Evolutionary conservation across 495 filamentous ascomycete species (phyloP), one percentile per base, ranked within the genome.

Genomic region (Lasiosphaeria ovina): DNA sequence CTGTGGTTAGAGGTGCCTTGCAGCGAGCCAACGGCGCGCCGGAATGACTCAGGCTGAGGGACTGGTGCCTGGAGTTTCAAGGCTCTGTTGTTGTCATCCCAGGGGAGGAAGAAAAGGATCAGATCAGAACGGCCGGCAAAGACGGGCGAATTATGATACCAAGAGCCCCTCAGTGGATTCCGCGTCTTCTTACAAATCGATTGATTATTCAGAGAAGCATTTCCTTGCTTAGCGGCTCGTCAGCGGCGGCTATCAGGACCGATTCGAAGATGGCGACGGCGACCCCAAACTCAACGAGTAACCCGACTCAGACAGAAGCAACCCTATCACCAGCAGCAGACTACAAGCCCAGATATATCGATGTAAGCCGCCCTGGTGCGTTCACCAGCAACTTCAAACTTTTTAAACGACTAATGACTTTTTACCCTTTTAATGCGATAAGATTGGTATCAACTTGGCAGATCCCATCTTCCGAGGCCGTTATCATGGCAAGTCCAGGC

Each of bases 371-470:
- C 36, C 24, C 24, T 24, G 24, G 24, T 55, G 55, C 55, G 58
- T 44, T 40, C 55, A 32, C 14, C 8, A 8, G 3, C 16, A 45
- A 31, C 16, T 48, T 6, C 24, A 49, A n/a, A 44, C 42, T 47
- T 5, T 35, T 38, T 3, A 17, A 49, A 35, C 14, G 5, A 52
- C 16, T 9, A 45, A 24, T 35, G 47, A 62, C 53, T 57, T 11
- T 60, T 16, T 33, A 7, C 36, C 47, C 9, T 49, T 57, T 50
- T 36, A 14, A 12, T 34, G 24, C 31, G 24, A 47, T 36, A 64
- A 83, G 82, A 85, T 98, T 57, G 94, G 94, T 40, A 97, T 98
- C 78, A 98, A 98, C 75, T 80, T 98, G 44, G 87, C 90, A 54
- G 94, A 98, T 62, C 85, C 88, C 32, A 87, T 96, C 63, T 98